Base-by-base conservation (phyloP, 805 yeast species). In the Cyberlindnera galapagoensis region DNA sequence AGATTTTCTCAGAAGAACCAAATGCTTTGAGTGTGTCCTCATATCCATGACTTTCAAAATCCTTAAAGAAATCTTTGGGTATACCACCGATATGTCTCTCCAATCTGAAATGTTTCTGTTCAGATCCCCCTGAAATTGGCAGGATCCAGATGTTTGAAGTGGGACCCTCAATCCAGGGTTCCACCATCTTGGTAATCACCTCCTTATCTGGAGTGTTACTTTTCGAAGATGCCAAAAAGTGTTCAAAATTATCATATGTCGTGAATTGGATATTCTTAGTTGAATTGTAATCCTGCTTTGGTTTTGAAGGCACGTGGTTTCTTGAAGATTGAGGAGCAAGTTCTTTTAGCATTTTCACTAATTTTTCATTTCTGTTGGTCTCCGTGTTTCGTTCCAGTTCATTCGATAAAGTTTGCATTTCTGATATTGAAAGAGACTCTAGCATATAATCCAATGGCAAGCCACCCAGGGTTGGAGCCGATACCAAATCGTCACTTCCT, bases 381-480 rank as follows among this genome's bases (percentile, higher is more conserved):
- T 7, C 10, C 11, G 4, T 28, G 33, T n/a, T 15, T 16, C 19
- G 16, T 24, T 15, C 18, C 15, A 20, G 27, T 30, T n/a, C 13
- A 18, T 24, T 23, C 17, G 13, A n/a, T n/a, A n/a, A n/a, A n/a
- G n/a, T n/a, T n/a, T n/a, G n/a, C 34, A 65, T 47, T 10, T 65
- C 63, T 9, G 50, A 45, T 25, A 58, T 28, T 0, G 65, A 51
- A 9, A 53, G 45, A 4, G 57, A 62, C 15, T 62, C 51, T 7
- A 59, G 39, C 3, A 21, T 26, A 15, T 34, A 32, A 16, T 35
- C 51, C 21, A 35, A 23, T 8, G 50, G 48, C 3, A 47, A 32
- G 7, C 65, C 67, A 22, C 65, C 60, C 10, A 80, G 54, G 0
- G 72, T 65, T 0, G 86, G 83, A 1, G 68, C 64, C 2, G 80